These are phyloP conservation scores for Nannizziopsis arthrosporioides DNA, from an alignment of 2,329 filamentous ascomycete species.

Conservation along the genomic window DNA sequence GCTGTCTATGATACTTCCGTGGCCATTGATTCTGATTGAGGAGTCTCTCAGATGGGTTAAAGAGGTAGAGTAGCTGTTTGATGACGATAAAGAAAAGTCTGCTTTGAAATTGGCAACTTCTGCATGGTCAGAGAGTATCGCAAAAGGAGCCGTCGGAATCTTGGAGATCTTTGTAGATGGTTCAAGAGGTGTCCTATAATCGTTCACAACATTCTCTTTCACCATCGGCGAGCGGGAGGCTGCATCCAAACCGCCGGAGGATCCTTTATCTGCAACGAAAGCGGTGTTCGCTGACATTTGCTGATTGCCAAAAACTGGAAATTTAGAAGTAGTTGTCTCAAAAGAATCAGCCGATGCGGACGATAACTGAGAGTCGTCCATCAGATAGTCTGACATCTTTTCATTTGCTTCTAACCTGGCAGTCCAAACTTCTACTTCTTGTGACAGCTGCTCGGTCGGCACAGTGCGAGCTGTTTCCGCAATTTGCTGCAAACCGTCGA, in stretches of 20 bases:
- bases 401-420: constrained; percentile 10
- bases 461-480: constrained; percentile 46
- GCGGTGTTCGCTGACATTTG: too few relatives aligned
- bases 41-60: not conserved
- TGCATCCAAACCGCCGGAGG: too few relatives aligned
- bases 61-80: not conserved
- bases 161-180: not conserved
- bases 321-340: not conserved
- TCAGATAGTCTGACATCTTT: constrained; percentile 12
- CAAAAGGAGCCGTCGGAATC: not conserved
- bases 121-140: constrained; percentile 2
- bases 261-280: too few relatives aligned
- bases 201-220: too few relatives aligned
- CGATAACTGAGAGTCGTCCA: constrained; percentile 13
- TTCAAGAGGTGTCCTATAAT: too few relatives aligned
- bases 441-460: constrained; percentile 21
- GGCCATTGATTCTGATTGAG: not conserved
- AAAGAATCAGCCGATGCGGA: not conserved
- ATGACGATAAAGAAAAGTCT: not conserved
- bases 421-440: constrained; percentile 11
- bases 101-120: not conserved
- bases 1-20: not conserved
- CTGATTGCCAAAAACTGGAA: not conserved
- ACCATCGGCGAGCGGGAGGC: too few relatives aligned
- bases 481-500: constrained; percentile 56